Evolutionary conservation across 257 asterid genomes (phyloP).

Genomic region (Lantana camara): DNA sequence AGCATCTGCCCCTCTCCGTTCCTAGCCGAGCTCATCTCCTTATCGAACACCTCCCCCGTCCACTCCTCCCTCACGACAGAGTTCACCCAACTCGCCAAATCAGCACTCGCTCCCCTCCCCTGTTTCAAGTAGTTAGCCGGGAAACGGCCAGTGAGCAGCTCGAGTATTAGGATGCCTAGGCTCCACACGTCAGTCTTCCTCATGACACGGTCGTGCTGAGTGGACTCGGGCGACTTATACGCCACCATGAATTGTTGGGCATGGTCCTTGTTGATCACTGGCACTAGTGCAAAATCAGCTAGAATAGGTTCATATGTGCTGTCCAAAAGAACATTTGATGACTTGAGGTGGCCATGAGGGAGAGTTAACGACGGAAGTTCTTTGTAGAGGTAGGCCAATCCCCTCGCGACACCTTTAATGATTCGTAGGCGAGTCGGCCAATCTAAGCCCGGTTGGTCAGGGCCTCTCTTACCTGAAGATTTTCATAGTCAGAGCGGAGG

Average conservation of each 20-base stretch:
- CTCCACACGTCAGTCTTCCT: constrained; percentile 72
- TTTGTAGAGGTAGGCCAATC: constrained; percentile 47
- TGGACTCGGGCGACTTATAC: constrained; percentile 61
- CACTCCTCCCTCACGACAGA: constrained; percentile 73
- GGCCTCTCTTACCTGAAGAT: constrained; percentile 42
- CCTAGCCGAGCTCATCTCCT: constrained; percentile 42
- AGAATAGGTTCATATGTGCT: constrained; percentile 40
- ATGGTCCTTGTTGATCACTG: constrained; percentile 53
- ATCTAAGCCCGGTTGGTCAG: constrained; percentile 41
- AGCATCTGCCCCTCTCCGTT: constrained; percentile 57
- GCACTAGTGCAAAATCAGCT: constrained; percentile 52
- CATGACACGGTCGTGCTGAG: constrained; percentile 31
- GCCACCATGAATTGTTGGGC: constrained; percentile 72
- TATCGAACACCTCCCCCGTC: constrained; percentile 74
- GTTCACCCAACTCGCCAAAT: constrained; percentile 67
- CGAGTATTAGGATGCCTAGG: constrained; percentile 66
- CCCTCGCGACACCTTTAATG: constrained; percentile 66
- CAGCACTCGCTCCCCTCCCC: constrained; percentile 51
- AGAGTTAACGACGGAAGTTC: constrained; percentile 43
- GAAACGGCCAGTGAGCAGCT: constrained; percentile 61
- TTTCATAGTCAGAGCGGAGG: too few relatives aligned
- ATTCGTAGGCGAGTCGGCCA: constrained; percentile 61
- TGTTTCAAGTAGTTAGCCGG: constrained; percentile 57
- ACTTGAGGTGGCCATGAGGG: constrained; percentile 79
- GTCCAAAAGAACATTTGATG: constrained; percentile 64